A percentile compares a stretch with the other conserved stretches of the same genome.
phyloP scores from a whole-genome alignment of 805 yeast genomes.

The Starmerella vitae region DNA sequence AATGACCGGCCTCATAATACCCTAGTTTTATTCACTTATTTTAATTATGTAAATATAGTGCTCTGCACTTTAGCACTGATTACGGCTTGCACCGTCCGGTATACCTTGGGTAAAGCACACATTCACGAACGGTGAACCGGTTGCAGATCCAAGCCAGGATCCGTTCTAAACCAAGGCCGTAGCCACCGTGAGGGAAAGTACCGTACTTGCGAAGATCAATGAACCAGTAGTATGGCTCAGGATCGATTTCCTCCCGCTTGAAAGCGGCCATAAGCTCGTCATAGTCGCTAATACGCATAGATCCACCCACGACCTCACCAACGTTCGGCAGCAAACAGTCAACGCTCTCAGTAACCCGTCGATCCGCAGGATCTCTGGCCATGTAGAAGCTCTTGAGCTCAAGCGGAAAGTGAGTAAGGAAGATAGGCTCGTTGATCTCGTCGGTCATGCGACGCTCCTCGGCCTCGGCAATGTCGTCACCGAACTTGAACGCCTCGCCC shows the following conservation, averaged over 20 bases:
- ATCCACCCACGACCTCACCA: constrained; percentile 98
- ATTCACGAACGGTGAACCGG: constrained; percentile 96
- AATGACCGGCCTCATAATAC: background rate
- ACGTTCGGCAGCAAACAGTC: constrained; percentile 98
- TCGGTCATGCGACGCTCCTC: constrained; percentile 99
- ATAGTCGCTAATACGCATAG: constrained; percentile 81
- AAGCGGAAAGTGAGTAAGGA: constrained; percentile 88
- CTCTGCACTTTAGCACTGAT: too few species aligned
- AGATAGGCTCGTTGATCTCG: constrained; percentile 79
- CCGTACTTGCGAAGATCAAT: constrained; percentile 93
- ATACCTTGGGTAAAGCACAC: constrained; percentile 94
- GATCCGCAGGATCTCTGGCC: constrained; percentile 82
- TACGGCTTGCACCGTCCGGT: constrained; percentile 96
- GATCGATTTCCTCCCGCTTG: constrained; percentile 79
- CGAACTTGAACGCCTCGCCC: constrained; percentile 82
- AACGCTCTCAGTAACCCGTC: constrained; percentile 92
- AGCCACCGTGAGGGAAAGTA: constrained; percentile 97
- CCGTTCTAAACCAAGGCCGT: constrained; percentile 97
- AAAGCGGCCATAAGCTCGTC: constrained; percentile 82
- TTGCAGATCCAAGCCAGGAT: constrained; percentile 96
- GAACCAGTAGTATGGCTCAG: constrained; percentile 88
- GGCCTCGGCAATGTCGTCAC: constrained; percentile 99
- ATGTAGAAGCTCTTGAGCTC: constrained; percentile 97
- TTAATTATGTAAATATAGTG: too few species aligned
- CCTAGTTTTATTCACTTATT: background rate